phyloP scores from a whole-genome alignment of 129 eudicot species.

The Pulicaria dysenterica region DNA sequence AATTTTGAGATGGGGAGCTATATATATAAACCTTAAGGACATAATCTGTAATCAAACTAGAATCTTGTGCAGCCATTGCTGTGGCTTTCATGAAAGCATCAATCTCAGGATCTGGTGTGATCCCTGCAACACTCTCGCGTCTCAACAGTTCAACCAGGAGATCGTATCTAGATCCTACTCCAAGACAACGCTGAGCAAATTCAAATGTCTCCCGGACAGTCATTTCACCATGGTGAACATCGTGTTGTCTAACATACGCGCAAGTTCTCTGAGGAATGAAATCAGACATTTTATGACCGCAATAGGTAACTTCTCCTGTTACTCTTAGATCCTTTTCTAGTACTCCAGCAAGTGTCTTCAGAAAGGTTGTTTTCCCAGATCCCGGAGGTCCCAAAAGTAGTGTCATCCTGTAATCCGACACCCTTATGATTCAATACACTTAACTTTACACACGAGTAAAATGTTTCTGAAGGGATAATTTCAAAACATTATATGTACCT shows the following conservation, averaged over 20 bases:
- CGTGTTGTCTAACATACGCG: conserved; percentile 73
- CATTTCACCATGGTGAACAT: conserved; percentile 79
- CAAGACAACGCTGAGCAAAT: conserved; percentile 66
- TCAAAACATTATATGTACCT: background rate
- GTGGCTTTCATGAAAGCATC: conserved; percentile 82
- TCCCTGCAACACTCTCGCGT: conserved; percentile 58
- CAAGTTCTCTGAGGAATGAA: conserved; percentile 77
- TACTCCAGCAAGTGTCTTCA: conserved; percentile 24
- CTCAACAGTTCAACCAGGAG: conserved; percentile 54
- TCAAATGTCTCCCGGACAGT: conserved; percentile 74
- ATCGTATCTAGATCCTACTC: conserved; percentile 73
- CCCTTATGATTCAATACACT: background rate
- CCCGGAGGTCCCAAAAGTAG: conserved; percentile 28
- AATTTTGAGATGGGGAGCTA: too few relatives aligned
- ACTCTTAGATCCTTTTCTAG: conserved; percentile 10
- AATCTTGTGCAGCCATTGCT: conserved; percentile 55
- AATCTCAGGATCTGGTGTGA: conserved; percentile 78
- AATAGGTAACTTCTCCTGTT: conserved; percentile 53
- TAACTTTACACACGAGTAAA: background rate
- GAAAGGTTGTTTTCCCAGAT: conserved; percentile 23
- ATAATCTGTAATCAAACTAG: conserved; percentile 69
- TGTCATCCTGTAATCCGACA: conserved; percentile 19
- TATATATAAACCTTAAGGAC: conserved; percentile 54
- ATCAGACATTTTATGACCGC: conserved; percentile 67
- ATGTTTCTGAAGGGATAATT: background rate